Conservation (phyloP, 2,329 filamentous ascomycete genomes). For the Nothophaeocryptopus gaeumannii region DNA sequence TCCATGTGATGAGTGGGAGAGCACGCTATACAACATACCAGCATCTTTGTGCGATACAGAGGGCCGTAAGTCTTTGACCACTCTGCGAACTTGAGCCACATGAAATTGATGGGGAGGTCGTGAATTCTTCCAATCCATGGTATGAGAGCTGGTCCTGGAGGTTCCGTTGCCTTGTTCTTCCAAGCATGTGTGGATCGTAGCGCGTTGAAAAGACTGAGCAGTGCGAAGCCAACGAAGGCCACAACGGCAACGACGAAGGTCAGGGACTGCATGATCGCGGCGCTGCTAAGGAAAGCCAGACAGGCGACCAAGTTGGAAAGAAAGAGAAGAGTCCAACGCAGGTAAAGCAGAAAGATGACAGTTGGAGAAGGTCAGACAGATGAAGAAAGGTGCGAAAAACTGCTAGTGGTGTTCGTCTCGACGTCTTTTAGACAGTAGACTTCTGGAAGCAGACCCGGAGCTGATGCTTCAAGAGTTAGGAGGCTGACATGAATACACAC, state of each 20-base stretch:
- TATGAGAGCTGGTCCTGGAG: conserved; percentile 41
- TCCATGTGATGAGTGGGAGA: no score
- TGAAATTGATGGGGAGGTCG: conserved; percentile 48
- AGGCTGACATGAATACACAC: no score
- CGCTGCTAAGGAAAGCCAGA: conserved; percentile 1
- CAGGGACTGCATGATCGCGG: conserved; percentile 40
- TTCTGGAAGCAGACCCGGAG: no score
- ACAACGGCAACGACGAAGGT: conserved; percentile 38
- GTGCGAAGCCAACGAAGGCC: conserved; percentile 39
- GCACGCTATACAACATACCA: conserved; percentile 5
- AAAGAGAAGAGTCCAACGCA: not conserved
- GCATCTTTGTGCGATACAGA: conserved; percentile 37
- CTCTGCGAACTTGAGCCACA: conserved; percentile 54
- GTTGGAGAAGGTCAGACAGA: not conserved
- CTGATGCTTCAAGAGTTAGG: no score
- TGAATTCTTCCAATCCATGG: conserved; percentile 42
- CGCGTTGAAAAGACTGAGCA: conserved; percentile 35
- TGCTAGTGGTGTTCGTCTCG: no score
- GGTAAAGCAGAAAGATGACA: not conserved
- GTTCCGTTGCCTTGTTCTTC: conserved; percentile 35
- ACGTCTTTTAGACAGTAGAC: no score
- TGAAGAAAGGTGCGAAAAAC: not conserved
- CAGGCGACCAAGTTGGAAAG: conserved; percentile 3
- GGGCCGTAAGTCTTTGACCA: conserved; percentile 38
- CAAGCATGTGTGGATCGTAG: conserved; percentile 31